Conservation (phyloP, 148 eudicot genomes). For the Dysphania ambrosioides region DNA sequence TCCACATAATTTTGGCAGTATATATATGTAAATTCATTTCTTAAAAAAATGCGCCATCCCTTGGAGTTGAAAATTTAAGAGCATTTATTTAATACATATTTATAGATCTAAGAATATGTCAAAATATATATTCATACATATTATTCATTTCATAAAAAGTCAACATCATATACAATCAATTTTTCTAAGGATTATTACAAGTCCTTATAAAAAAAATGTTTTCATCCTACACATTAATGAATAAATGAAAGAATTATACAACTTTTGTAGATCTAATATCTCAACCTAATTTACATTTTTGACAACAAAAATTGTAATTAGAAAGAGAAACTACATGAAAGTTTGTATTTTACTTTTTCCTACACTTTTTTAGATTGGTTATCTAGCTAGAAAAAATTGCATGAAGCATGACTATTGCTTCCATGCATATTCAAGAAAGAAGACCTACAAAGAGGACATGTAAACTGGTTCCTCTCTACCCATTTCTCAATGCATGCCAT, state of each 20-base stretch:
- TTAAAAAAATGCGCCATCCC: too few species aligned
- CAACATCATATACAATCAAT: constrained; percentile 3
- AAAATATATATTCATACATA: constrained; percentile 4
- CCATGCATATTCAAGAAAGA: constrained; percentile 29
- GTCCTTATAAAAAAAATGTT: too few species aligned
- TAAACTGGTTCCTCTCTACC: constrained; percentile 48
- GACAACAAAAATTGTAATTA: too few species aligned
- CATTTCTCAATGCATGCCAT: constrained; percentile 54
- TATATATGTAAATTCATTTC: too few species aligned
- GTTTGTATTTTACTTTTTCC: not conserved
- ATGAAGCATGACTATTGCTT: constrained; percentile 13
- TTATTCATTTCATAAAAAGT: not conserved
- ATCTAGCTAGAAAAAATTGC: constrained; percentile 10
- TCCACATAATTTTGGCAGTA: not conserved
- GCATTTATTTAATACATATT: too few species aligned
- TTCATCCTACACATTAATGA: too few species aligned
- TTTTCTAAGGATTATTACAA: too few species aligned
- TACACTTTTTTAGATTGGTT: too few species aligned
- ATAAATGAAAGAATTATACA: constrained; percentile 4
- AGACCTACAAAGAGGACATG: constrained; percentile 81
- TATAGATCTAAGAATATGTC: not conserved
- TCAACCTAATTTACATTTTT: too few species aligned
- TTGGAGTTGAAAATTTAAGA: too few species aligned
- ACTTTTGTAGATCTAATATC: constrained; percentile 5
- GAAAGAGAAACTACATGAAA: not conserved